phyloP scores from a whole-genome alignment of 345 rosid species.

The Moringa oleifera region DNA sequence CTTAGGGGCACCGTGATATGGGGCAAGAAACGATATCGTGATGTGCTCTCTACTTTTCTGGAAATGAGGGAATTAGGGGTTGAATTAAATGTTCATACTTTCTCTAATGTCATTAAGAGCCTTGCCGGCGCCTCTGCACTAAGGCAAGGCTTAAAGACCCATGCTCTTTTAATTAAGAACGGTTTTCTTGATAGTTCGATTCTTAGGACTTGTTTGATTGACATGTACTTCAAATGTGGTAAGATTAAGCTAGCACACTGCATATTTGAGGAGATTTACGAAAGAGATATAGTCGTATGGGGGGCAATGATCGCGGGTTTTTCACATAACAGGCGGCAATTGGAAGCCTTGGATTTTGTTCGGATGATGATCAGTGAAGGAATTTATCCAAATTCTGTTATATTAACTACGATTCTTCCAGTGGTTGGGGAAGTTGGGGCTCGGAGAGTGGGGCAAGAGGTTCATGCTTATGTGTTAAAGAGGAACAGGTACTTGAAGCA shows the following conservation, averaged over 20 bases:
- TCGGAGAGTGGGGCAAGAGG: constrained; percentile 56
- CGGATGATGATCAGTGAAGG: constrained; percentile 70
- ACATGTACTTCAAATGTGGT: constrained; percentile 79
- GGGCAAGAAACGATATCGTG: constrained; percentile 52
- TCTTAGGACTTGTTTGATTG: constrained; percentile 67
- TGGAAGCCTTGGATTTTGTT: constrained; percentile 56
- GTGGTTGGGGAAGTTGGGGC: constrained; percentile 62
- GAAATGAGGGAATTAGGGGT: constrained; percentile 69
- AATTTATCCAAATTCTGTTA: constrained; percentile 57
- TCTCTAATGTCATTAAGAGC: constrained; percentile 73
- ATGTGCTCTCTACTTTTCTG: constrained; percentile 51
- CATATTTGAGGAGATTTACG: constrained; percentile 62
- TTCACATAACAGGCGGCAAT: constrained; percentile 57
- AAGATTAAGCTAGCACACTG: constrained; percentile 51
- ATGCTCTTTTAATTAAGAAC: constrained; percentile 65
- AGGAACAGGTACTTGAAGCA: constrained; percentile 38
- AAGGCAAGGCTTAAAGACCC: constrained; percentile 62
- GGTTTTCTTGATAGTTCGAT: constrained; percentile 49
- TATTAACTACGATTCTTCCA: constrained; percentile 59
- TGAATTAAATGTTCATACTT: constrained; percentile 68
- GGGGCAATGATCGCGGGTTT: constrained; percentile 86
- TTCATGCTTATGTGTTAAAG: constrained; percentile 68
- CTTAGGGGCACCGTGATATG: constrained; percentile 76
- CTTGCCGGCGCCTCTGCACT: constrained; percentile 74
- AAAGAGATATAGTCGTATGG: constrained; percentile 70